Percentiles rank a stretch among this genome's conserved stretches.
Conservation (phyloP, 2,329 filamentous ascomycete genomes). For the Colletotrichum gigasporum region DNA sequence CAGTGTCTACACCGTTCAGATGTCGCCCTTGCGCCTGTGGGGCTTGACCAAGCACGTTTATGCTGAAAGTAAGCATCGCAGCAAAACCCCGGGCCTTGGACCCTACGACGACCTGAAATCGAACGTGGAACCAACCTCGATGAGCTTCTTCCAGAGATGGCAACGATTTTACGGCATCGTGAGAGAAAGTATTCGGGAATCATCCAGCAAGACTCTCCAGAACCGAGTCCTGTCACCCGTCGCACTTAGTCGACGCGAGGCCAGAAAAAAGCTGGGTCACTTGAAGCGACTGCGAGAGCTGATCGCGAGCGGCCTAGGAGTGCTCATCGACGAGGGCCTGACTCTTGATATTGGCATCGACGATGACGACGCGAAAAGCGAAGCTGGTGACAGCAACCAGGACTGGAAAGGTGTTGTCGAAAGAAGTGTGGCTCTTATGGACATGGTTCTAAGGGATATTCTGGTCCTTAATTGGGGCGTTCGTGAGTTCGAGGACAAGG, state of each 20-base stretch:
- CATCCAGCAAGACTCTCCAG: constrained; percentile 76
- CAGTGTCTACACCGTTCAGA: constrained; percentile 86
- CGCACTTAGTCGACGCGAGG: constrained; percentile 78
- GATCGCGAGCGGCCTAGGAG: constrained; percentile 85
- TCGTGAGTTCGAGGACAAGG: constrained; percentile 71
- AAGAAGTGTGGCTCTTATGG: constrained; percentile 85
- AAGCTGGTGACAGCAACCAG: constrained; percentile 61
- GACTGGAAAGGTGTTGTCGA: constrained; percentile 79
- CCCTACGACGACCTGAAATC: constrained; percentile 43
- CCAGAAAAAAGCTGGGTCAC: constrained; percentile 75
- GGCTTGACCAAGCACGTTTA: constrained; percentile 77
- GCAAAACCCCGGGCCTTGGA: constrained; percentile 36
- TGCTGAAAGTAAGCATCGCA: constrained; percentile 58
- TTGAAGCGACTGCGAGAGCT: constrained; percentile 80
- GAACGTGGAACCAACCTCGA: constrained; percentile 47
- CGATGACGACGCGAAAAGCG: constrained; percentile 59
- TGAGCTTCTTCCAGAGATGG: constrained; percentile 63
- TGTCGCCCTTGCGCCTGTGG: constrained; percentile 80
- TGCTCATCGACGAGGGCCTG: constrained; percentile 87
- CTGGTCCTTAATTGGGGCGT: constrained; percentile 70
- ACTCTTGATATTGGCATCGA: constrained; percentile 69
- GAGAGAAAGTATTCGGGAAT: constrained; percentile 76
- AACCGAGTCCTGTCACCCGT: constrained; percentile 81
- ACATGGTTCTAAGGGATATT: constrained; percentile 81
- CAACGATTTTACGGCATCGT: constrained; percentile 83